Evolutionary conservation across 257 asterid genomes (phyloP).

Genomic region (Solanum paucissectum): DNA sequence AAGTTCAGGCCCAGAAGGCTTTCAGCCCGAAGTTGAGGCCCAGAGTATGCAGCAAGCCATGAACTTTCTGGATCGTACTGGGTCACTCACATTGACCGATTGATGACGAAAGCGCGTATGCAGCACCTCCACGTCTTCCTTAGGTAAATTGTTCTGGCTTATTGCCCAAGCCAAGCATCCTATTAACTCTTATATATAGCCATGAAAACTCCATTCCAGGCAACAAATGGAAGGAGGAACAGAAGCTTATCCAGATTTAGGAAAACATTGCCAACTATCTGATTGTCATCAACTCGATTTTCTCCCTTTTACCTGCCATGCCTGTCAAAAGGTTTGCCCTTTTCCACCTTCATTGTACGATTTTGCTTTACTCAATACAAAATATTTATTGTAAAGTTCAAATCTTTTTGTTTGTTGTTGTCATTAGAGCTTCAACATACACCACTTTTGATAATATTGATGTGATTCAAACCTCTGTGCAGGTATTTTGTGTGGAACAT

Average conservation of each 20-base stretch:
- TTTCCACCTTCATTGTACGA: not conserved
- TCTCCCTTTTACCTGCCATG: slow-evolving; percentile 76
- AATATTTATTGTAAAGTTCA: not conserved
- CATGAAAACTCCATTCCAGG: not conserved
- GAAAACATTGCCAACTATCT: slow-evolving; percentile 62
- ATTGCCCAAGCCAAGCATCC: slow-evolving; percentile 26
- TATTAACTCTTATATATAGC: not conserved
- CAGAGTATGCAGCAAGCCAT: not conserved
- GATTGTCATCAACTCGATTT: slow-evolving; percentile 85
- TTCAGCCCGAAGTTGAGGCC: not conserved
- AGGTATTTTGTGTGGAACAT: slow-evolving; percentile 68
- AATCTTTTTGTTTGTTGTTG: not conserved
- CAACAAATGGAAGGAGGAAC: slow-evolving; percentile 58
- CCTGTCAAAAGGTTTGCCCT: slow-evolving; percentile 33
- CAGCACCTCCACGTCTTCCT: not conserved
- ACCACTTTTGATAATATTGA: not conserved
- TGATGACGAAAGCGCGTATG: not conserved
- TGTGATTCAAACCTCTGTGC: not conserved
- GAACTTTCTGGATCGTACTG: not conserved
- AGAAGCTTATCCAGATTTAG: slow-evolving; percentile 83
- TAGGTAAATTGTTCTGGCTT: slow-evolving; percentile 6
- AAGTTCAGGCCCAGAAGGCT: not conserved
- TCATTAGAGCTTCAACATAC: not conserved
- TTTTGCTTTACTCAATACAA: not conserved
- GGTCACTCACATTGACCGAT: not conserved